A percentile compares a stretch with the other conserved stretches of the same genome.
Evolutionary conservation across 2,329 filamentous ascomycete species (phyloP).

Genomic region (Penicillium corylophilum): DNA sequence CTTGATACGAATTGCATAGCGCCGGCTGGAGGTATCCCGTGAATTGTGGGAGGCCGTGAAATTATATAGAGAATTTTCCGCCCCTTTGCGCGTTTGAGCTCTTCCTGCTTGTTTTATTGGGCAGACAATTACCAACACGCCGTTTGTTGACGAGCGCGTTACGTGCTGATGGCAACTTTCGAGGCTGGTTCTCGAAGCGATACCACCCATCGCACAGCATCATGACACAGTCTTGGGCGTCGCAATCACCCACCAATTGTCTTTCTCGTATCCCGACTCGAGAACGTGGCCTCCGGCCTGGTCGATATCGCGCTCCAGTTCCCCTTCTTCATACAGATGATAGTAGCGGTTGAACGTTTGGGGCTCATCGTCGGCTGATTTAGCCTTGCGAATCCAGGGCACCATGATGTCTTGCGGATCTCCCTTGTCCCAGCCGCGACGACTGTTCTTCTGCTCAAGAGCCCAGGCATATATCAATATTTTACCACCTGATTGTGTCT

Average conservation of each 20-base stretch:
- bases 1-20: conserved; percentile 42
- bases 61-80: conserved; percentile 30
- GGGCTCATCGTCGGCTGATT: conserved; percentile 26
- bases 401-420: conserved; percentile 90
- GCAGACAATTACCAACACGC: neutral
- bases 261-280: conserved; percentile 86
- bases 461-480: conserved; percentile 93
- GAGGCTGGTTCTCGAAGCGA: conserved; percentile 33
- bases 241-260: conserved; percentile 95
- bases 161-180: conserved; percentile 9
- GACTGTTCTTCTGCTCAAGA: conserved; percentile 81
- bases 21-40: conserved; percentile 37
- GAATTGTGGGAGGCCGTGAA: conserved; percentile 27
- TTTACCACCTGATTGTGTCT: conserved; percentile 52
- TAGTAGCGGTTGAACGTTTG: conserved; percentile 85
- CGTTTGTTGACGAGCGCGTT: conserved; percentile 1
- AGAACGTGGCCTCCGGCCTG: conserved; percentile 73
- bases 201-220: conserved; percentile 1
- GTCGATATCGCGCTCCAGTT: conserved; percentile 76
- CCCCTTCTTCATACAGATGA: conserved; percentile 82
- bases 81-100: conserved; percentile 15
- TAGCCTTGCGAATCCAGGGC: conserved; percentile 75
- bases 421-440: conserved; percentile 83
- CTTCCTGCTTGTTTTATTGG: conserved; percentile 11
- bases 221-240: conserved; percentile 27